phyloP scores from a whole-genome alignment of 805 yeast genomes.

The Spathaspora gorwiae region DNA sequence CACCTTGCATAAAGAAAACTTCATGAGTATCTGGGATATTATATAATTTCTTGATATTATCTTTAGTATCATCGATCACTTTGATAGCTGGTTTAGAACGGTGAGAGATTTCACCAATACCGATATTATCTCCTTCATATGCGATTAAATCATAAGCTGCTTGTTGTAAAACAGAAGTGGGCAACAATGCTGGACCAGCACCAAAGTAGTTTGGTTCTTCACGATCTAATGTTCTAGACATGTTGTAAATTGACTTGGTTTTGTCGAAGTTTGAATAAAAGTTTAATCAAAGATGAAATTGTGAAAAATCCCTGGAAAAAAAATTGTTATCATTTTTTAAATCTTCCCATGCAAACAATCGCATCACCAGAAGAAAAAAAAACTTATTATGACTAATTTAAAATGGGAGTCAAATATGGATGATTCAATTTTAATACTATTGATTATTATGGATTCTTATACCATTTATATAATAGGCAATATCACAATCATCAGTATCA shows the following conservation, averaged over 20 bases:
- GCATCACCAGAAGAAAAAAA: neutral
- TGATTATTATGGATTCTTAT: conserved; percentile 3
- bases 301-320: too few species aligned
- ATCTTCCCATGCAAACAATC: too few species aligned
- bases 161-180: conserved; percentile 76
- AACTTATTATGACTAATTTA: neutral
- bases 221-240: conserved; percentile 41
- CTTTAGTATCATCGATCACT: conserved; percentile 74
- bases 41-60: conserved; percentile 58
- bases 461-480: conserved; percentile 56
- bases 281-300: too few species aligned
- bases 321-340: too few species aligned
- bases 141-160: conserved; percentile 81
- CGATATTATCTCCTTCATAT: conserved; percentile 68
- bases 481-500: conserved; percentile 48
- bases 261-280: too few species aligned
- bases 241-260: neutral
- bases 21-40: conserved; percentile 88
- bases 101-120: conserved; percentile 95
- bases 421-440: neutral
- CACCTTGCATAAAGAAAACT: conserved; percentile 94
- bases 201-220: conserved; percentile 83
- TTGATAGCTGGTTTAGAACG: conserved; percentile 79
- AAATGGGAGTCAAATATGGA: neutral
- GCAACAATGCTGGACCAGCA: conserved; percentile 97